Conservation (phyloP, 176 grass and related monocot species). For the Musa schizocarpa region DNA sequence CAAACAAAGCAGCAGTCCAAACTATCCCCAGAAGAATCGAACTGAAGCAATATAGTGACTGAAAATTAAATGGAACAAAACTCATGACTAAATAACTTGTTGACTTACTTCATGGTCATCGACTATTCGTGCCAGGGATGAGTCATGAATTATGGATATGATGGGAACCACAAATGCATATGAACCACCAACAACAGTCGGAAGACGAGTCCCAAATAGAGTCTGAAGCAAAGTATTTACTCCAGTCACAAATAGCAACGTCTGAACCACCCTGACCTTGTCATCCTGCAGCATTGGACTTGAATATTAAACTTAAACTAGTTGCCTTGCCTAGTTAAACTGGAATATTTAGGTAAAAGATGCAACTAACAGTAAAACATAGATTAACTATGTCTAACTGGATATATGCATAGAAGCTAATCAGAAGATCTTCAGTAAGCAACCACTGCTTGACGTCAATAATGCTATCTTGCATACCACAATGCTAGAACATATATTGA, state of each 20-base stretch:
- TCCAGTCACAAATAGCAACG: slow-evolving; percentile 87
- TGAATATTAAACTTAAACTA: too few relatives aligned
- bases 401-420: too few relatives aligned
- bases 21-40: neutral
- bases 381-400: too few relatives aligned
- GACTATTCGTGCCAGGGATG: slow-evolving; percentile 38
- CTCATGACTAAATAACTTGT: neutral
- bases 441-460: too few relatives aligned
- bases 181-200: slow-evolving; percentile 73
- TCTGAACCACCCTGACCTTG: slow-evolving; percentile 89
- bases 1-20: slow-evolving; percentile 4
- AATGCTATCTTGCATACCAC: too few relatives aligned
- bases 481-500: too few relatives aligned
- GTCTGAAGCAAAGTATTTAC: slow-evolving; percentile 94
- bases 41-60: neutral
- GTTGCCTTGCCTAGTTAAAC: too few relatives aligned
- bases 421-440: too few relatives aligned
- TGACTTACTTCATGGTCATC: slow-evolving; percentile 52
- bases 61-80: neutral
- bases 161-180: slow-evolving; percentile 85
- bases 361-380: too few relatives aligned
- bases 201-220: slow-evolving; percentile 79
- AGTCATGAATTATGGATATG: slow-evolving; percentile 68
- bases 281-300: slow-evolving; percentile 42
- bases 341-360: too few relatives aligned